Base-by-base conservation (phyloP, 2,329 filamentous ascomycete species). In the Fonsecaea erecta region DNA sequence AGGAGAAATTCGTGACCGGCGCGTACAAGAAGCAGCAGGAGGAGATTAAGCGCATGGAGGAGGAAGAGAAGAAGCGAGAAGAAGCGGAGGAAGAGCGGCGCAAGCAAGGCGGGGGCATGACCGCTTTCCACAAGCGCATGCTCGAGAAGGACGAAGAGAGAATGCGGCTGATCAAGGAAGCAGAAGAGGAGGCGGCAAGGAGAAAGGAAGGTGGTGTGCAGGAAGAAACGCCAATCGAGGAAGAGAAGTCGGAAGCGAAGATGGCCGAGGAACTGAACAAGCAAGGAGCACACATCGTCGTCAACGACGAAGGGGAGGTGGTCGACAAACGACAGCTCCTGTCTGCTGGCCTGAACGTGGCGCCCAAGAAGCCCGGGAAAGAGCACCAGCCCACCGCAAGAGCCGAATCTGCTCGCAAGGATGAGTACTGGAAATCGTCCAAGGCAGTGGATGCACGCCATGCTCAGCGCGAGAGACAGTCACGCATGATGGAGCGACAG, bases 21-120 rank as follows among this genome's bases (percentile, higher is more conserved):
- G 86, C 87, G 37, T 89, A 89, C 75, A 88, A 88, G 75, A 79
- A 80, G 66, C 86, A 89, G 72, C 86, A 89, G 73, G 86, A 84
- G 72, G 87, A 89, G 73, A 77, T 85, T 65, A 78, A 81, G 62
- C 77, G 77, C 63, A 72, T 86, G 21, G 86, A 89, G 70, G 85
- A 83, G 62, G 86, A 87, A 66, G 86, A 88, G 73, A 81, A 80
- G 71, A 77, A 74, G 63, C 79, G 79, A 55, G 82, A 84, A 66
- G 82, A 82, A 65, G 81, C 80, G 53, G 85, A 88, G 67, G 82
- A 79, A 75, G 83, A 79, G 73, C 79, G 75, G 52, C 73, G 79
- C 60, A 77, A 74, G 77, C 81, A 76, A 75, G 82, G 75, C 70
- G 80, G 72, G 1, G 81, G 80, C 3, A 84, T 85, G 12, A 84